Conservation (phyloP, 2,329 filamentous ascomycete species). For the Cordyceps javanica region DNA sequence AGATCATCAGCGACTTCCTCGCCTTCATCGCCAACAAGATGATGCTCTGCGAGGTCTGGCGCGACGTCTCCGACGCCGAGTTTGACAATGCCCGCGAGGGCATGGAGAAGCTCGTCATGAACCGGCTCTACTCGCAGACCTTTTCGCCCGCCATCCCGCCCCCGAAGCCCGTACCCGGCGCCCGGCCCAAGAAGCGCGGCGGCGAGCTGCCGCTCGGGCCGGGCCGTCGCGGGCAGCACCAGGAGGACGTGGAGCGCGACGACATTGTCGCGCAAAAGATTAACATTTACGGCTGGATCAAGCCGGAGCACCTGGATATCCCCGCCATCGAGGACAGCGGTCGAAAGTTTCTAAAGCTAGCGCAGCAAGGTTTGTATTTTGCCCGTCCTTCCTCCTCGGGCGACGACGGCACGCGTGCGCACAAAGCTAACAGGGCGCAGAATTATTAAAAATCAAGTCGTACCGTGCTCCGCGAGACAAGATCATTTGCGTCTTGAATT, state of each 20-base stretch:
- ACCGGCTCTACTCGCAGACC: conserved; percentile 87
- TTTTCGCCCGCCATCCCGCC: conserved; percentile 91
- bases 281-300: conserved; percentile 92
- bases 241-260: conserved; percentile 95
- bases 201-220: conserved; percentile 66
- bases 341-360: conserved; percentile 77
- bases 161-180: conserved; percentile 64
- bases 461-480: conserved; percentile 97
- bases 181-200: conserved; percentile 62
- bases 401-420: not conserved
- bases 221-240: conserved; percentile 88
- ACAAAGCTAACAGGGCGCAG: conserved; percentile 40
- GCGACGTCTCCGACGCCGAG: conserved; percentile 88
- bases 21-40: conserved; percentile 98
- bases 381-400: not conserved
- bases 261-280: conserved; percentile 96
- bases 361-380: conserved; percentile 69
- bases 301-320: conserved; percentile 90
- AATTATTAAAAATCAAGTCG: conserved; percentile 91
- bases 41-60: conserved; percentile 94
- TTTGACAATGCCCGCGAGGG: conserved; percentile 98
- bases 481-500: conserved; percentile 96
- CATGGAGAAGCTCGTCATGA: conserved; percentile 99
- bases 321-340: conserved; percentile 78
- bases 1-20: conserved; percentile 95